A percentile compares a stretch with the other conserved stretches of the same genome.
Evolutionary conservation across 1,284 basidiomycete genomes (phyloP).

Genomic region (Trichosporon sp.): DNA sequence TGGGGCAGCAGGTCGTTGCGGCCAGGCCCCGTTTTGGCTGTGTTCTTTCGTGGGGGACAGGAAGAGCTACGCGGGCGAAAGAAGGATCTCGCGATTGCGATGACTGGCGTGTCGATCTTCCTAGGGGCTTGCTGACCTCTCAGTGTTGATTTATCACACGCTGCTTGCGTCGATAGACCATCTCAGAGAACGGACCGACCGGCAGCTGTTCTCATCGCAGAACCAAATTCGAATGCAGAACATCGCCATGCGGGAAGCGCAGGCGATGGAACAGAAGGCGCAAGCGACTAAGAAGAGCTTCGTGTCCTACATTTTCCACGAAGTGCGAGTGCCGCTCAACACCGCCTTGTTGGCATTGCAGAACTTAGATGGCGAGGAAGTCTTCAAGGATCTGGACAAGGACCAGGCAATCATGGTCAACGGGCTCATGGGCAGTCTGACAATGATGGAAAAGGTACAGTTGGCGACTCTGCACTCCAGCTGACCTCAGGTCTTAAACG

Average conservation of each 20-base stretch:
- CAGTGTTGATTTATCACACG: conserved; percentile 43
- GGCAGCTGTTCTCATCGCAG: conserved; percentile 60
- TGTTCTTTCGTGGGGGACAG: too few relatives aligned
- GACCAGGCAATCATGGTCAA: conserved; percentile 47
- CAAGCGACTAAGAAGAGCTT: conserved; percentile 71
- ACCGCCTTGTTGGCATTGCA: conserved; percentile 83
- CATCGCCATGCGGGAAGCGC: conserved; percentile 73
- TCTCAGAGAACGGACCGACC: conserved; percentile 54
- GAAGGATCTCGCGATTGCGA: background rate
- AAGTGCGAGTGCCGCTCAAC: conserved; percentile 86
- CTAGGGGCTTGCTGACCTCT: background rate
- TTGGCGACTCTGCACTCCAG: background rate
- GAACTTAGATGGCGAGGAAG: conserved; percentile 69
- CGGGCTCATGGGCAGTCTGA: conserved; percentile 67
- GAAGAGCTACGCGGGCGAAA: too few relatives aligned
- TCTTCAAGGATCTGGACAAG: conserved; percentile 36
- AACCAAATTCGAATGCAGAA: conserved; percentile 68
- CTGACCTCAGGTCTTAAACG: conserved; percentile 62
- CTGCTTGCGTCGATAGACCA: conserved; percentile 47
- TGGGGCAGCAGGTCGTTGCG: too few relatives aligned
- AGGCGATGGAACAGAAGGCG: conserved; percentile 74
- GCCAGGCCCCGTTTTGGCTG: too few relatives aligned
- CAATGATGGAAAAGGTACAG: conserved; percentile 60
- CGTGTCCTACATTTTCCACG: conserved; percentile 62
- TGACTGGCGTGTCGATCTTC: too few relatives aligned